Conservation (phyloP, 2,329 filamentous ascomycete species). For the Furcasterigmium sp. region DNA sequence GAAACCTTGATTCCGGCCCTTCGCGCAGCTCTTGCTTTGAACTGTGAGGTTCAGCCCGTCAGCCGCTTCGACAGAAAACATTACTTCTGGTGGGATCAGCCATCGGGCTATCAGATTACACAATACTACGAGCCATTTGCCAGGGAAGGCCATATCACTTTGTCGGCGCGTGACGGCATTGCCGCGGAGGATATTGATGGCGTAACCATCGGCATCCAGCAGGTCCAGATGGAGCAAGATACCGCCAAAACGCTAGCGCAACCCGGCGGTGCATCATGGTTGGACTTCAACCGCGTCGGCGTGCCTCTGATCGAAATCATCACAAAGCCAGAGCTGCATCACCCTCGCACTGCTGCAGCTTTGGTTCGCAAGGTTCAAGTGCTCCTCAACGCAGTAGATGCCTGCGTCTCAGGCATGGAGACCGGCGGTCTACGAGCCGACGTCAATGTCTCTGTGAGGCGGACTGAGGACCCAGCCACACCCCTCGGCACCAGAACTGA, state of each 20-base stretch:
- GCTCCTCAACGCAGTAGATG: slow-evolving; percentile 72
- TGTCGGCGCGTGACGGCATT: slow-evolving; percentile 74
- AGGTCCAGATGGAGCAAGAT: slow-evolving; percentile 96
- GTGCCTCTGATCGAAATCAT: slow-evolving; percentile 94
- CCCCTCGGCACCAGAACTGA: slow-evolving; percentile 81
- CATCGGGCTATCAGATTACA: slow-evolving; percentile 93
- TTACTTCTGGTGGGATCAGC: slow-evolving; percentile 99
- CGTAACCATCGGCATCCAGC: slow-evolving; percentile 78
- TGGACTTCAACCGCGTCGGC: slow-evolving; percentile 93
- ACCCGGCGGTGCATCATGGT: slow-evolving; percentile 65
- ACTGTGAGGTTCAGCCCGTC: slow-evolving; percentile 69
- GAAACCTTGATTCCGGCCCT: slow-evolving; percentile 84
- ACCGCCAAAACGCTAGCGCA: slow-evolving; percentile 89
- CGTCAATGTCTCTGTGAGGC: slow-evolving; percentile 86
- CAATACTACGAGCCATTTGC: slow-evolving; percentile 81
- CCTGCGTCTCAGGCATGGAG: slow-evolving; percentile 91
- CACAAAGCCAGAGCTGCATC: slow-evolving; percentile 81
- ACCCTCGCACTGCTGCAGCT: slow-evolving; percentile 80
- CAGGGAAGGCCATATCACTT: slow-evolving; percentile 63
- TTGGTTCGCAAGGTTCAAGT: slow-evolving; percentile 85
- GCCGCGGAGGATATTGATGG: slow-evolving; percentile 64
- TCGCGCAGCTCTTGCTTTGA: slow-evolving; percentile 78
- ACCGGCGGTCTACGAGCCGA: slow-evolving; percentile 85
- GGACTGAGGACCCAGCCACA: slow-evolving; percentile 35
- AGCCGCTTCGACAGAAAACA: slow-evolving; percentile 95